phyloP scores from a whole-genome alignment of 441 rosid genomes.

The Pelargonium myrrhifolium region DNA sequence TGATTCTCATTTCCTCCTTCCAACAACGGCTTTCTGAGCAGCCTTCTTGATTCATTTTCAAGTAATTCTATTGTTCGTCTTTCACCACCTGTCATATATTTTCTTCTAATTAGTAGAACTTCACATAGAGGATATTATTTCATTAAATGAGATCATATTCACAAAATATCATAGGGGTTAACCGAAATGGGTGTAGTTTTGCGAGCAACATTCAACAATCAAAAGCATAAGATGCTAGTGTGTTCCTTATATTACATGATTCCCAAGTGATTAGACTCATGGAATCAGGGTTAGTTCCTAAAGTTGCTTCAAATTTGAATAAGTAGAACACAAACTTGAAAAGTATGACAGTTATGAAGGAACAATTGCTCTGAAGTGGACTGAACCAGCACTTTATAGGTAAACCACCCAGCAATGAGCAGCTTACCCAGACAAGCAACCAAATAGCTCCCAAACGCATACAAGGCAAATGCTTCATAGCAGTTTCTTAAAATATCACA shows the following conservation, averaged over 20 bases:
- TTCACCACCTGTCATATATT: constrained; percentile 59
- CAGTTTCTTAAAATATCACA: constrained; percentile 82
- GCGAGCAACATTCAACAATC: background rate
- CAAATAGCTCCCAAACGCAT: constrained; percentile 83
- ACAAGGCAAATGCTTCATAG: constrained; percentile 85
- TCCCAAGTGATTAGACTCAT: background rate
- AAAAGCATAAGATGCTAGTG: background rate
- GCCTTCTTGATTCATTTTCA: constrained; percentile 42
- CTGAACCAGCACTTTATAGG: background rate
- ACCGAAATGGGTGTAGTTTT: background rate
- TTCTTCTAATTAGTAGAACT: background rate
- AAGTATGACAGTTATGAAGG: background rate
- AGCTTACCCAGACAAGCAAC: constrained; percentile 84
- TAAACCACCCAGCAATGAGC: background rate
- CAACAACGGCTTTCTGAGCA: constrained; percentile 38
- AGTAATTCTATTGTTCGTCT: constrained; percentile 48
- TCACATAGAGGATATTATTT: background rate
- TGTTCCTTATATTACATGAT: background rate
- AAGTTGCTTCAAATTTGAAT: background rate
- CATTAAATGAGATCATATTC: background rate
- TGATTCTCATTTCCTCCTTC: constrained; percentile 27
- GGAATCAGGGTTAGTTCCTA: background rate
- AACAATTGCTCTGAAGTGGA: background rate
- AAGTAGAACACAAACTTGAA: background rate
- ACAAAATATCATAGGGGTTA: background rate